Base-by-base conservation (phyloP, 805 yeast genomes). In the Lipomyces yamadae region DNA sequence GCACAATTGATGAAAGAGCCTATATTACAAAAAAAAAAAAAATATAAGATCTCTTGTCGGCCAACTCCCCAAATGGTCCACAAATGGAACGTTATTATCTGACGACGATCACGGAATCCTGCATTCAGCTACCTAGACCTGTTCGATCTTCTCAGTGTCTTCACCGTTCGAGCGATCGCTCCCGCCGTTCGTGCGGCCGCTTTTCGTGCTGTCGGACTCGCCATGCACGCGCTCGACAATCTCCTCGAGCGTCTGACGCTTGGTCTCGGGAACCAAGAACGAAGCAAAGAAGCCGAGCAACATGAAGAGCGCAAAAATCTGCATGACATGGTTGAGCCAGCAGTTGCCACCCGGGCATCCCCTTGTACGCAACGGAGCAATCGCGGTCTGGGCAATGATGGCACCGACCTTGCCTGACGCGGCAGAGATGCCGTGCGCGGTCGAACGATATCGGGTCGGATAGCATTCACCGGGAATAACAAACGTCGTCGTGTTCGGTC, bases 361-460 rank as follows among this genome's bases (percentile, higher is more conserved):
- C 79, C 89, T 94, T 83, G 89, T 83, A 65, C 88, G 84, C 75
- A 92, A 84, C 71, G 96, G 91, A 84, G 97, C 74, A 53, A 72
- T 70, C 33, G 72, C 72, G 33, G 56, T 42, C 64, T 72, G 74
- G 8, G 97, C 97, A 82, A 92, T 86, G 73, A 92, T 91, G 67
- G 97, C 96, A 82, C 97, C 97, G 74, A 91, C 83, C 79, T 92
- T 92, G 83, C 97, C 97, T 42, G 86, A 79, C 61, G 96, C 97
- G 74, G 97, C 97, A 70, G 96, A 91, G 70, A 92, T 84, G 84
- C 97, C 97, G 75, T 92, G 97, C 59, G 97, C 97, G 72, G 96
- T 87, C 32, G 97, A 91, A 88, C 97, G 89, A 82, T 91, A 92
- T 84, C 97, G 88, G 65, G 97, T 92, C 78, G 97, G 97, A 89